phyloP scores from a whole-genome alignment of 352 stramenopile species.

The Globisporangium takayamanum region DNA sequence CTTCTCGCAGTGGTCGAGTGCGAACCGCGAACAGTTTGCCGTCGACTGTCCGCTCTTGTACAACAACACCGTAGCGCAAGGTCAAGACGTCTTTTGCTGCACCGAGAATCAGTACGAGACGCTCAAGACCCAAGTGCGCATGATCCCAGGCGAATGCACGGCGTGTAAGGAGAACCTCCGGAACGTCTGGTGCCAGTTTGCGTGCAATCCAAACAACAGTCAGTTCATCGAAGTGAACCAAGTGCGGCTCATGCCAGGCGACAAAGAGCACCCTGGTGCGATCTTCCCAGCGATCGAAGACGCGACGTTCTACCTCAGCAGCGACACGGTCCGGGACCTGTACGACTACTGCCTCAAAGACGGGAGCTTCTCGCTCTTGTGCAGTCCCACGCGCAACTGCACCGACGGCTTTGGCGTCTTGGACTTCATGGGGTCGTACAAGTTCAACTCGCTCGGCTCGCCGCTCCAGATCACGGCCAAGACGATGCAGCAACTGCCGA shows the following conservation, averaged over 20 bases:
- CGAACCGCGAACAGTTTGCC: slow-evolving; percentile 59
- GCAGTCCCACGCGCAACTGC: slow-evolving; percentile 42
- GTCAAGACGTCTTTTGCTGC: slow-evolving; percentile 62
- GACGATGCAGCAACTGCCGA: slow-evolving; percentile 44
- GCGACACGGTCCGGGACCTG: slow-evolving; percentile 58
- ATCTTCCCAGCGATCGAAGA: slow-evolving; percentile 67
- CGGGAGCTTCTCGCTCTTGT: slow-evolving; percentile 39
- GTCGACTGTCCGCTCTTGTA: slow-evolving; percentile 67
- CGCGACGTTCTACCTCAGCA: slow-evolving; percentile 59
- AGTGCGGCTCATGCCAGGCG: slow-evolving; percentile 51
- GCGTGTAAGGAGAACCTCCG: slow-evolving; percentile 69
- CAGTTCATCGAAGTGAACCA: slow-evolving; percentile 68
- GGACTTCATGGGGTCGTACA: slow-evolving; percentile 56
- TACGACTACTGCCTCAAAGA: slow-evolving; percentile 69
- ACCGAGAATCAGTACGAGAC: slow-evolving; percentile 68
- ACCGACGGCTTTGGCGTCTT: slow-evolving; percentile 48
- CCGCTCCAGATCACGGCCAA: slow-evolving; percentile 66
- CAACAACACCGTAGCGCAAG: slow-evolving; percentile 43
- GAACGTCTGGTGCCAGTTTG: slow-evolving; percentile 79
- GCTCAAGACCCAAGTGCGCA: slow-evolving; percentile 50
- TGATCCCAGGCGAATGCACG: slow-evolving; percentile 52
- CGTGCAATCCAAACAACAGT: slow-evolving; percentile 74
- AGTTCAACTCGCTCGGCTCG: slow-evolving; percentile 54
- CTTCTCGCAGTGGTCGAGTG: slow-evolving; percentile 57
- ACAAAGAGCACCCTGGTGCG: slow-evolving; percentile 33